Conservation (phyloP, 371 early-diverging fungal genomes). For the Mortierella sp. region DNA sequence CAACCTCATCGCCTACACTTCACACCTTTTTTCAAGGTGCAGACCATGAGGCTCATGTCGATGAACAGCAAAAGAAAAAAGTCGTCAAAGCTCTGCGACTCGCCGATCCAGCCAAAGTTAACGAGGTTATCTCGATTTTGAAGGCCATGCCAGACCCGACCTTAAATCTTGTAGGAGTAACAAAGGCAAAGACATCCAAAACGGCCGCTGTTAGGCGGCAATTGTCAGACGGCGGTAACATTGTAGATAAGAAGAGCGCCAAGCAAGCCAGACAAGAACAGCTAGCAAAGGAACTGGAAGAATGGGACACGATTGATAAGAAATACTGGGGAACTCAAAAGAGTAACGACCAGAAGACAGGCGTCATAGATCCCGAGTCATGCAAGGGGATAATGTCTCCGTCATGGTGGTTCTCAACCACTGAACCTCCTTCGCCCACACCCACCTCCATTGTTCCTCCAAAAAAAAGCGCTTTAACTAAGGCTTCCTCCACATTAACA, state of each 20-base stretch:
- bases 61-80: conserved; percentile 29
- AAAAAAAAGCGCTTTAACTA: not conserved
- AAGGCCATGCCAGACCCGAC: conserved; percentile 60
- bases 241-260: not conserved
- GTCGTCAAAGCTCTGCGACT: conserved; percentile 55
- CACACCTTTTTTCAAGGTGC: conserved; percentile 33
- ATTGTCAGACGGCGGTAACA: not conserved
- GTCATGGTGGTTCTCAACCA: conserved; percentile 19
- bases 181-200: not conserved
- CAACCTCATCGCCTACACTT: conserved; percentile 28
- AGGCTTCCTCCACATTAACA: conserved; percentile 1
- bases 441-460: not conserved
- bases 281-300: conserved; percentile 24
- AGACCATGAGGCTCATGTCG: conserved; percentile 38
- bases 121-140: conserved; percentile 43
- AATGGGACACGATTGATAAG: conserved; percentile 45
- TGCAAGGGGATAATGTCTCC: conserved; percentile 7
- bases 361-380: conserved; percentile 27
- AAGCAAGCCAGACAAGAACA: conserved; percentile 13
- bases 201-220: not conserved
- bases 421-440: not conserved
- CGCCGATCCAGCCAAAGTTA: conserved; percentile 38
- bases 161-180: not conserved
- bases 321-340: conserved; percentile 23
- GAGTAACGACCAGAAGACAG: conserved; percentile 49